Evolutionary conservation across 2,329 filamentous ascomycete species (phyloP), one percentile per base, ranked within the genome.

Genomic region (Ophiostoma quercus): DNA sequence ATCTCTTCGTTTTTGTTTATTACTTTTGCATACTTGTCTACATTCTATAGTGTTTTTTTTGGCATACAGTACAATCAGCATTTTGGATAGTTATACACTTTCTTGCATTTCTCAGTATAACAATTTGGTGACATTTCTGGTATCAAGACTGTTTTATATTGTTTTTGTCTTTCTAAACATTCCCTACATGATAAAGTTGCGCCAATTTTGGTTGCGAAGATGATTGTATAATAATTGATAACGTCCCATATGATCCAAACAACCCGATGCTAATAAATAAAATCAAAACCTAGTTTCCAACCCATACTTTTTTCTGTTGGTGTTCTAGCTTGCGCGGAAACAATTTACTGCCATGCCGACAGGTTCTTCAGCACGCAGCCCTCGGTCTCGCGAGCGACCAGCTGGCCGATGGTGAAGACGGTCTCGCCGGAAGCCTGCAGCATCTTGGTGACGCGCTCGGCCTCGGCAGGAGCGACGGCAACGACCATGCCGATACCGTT

Each of bases 401-500:
- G 82, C 76, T 83, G 85, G 19, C 94, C 95, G 72, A 98, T 88
- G 34, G 81, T 84, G 77, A 86, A 92, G 3, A 96, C 92, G 71
- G 82, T 89, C 84, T 97, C 94, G 19, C 92, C 92, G 65, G 86
- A 84, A 34, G 81, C 82, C 75, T 88, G 83, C 29, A 97, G 81
- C 63, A 86, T 81, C 68, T 82, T 79, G 25, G 82, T 82, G 1
- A 92, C 88, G 51, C 84, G 82, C 6, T 86, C 84, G 1, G 84
- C 91, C 74, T 90, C 85, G 43, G 82, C 84, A 1, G 97, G 92
- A 5, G 92, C 92, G 39, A 94, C 83, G 6, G 97, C 91, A 2
- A 97, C 92, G 5, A 93, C 92, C 94, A 99, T 98, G 66, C 95
- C 95, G 63, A 99, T 82, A 67, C 95, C 95, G 8, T 90, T 93